A percentile compares a stretch with the other conserved stretches of the same genome.
Conservation (phyloP, 768 basidiomycete species). For the Neoboletus subvelutipes region DNA sequence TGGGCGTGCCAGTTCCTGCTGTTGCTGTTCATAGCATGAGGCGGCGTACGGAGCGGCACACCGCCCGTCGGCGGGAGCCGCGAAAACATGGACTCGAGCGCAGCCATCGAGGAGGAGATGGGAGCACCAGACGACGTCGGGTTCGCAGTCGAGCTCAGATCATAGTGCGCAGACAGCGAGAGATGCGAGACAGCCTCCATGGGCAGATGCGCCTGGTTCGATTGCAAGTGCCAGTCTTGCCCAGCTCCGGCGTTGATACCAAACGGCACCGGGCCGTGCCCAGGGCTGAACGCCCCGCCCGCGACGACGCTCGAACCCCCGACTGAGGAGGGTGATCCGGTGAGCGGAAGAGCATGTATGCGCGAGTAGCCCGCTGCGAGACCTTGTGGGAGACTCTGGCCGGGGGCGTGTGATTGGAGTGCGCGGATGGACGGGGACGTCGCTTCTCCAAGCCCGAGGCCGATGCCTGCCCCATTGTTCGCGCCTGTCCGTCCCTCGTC, state of each 20-base stretch:
- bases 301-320: slow-evolving; percentile 29
- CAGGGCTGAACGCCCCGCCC: slow-evolving; percentile 29
- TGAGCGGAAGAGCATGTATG: slow-evolving; percentile 69
- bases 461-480: slow-evolving; percentile 14
- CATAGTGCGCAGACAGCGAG: slow-evolving; percentile 27
- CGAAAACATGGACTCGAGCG: slow-evolving; percentile 55
- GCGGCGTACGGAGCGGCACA: slow-evolving; percentile 28
- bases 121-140: slow-evolving; percentile 7
- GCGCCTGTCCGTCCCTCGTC: slow-evolving; percentile 26
- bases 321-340: slow-evolving; percentile 37
- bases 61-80: slow-evolving; percentile 34
- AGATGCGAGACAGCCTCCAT: slow-evolving; percentile 25
- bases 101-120: slow-evolving; percentile 23
- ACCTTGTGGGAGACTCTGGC: slow-evolving; percentile 88
- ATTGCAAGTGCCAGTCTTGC: slow-evolving; percentile 30
- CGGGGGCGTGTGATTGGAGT: slow-evolving; percentile 83
- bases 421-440: slow-evolving; percentile 75
- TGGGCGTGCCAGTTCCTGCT: slow-evolving; percentile 37
- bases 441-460: slow-evolving; percentile 30
- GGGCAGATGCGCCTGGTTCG: slow-evolving; percentile 20
- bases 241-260: slow-evolving; percentile 29
- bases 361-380: slow-evolving; percentile 89
- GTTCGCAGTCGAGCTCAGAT: slow-evolving; percentile 3
- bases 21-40: slow-evolving; percentile 18
- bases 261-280: slow-evolving; percentile 32